Base-by-base conservation (phyloP, 805 yeast genomes). In the Candida ortonii region DNA sequence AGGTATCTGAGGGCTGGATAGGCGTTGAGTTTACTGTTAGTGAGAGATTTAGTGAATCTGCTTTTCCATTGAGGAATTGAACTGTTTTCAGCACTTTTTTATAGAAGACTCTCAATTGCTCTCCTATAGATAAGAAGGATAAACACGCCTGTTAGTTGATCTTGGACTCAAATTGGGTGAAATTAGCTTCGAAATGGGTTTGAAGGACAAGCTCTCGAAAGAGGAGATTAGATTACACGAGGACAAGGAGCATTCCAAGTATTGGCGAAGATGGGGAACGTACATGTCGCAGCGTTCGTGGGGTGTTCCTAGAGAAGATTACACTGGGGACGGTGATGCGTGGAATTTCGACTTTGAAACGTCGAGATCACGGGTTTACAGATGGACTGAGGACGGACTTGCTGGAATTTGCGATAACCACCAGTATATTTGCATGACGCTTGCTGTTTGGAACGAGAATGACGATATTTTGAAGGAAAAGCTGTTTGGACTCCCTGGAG, bases 361-460 rank as follows among this genome's bases (percentile, higher is more conserved):
- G 41, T 82, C 94, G 2, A 70, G 78, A 40, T 75, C 88, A 15
- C 67, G 97, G 46, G 76, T 85, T 10, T 88, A 84, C 57, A 70
- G 97, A 27, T 88, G 97, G 97, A 95, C 96, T 25, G 97, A 89
- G 59, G 96, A 88, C 57, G 97, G 97, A 2, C 65, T 88, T 47
- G 94, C 90, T 8, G 97, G 97, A 31, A 81, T 85, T 14, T 75
- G 84, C 42, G 97, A 88, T 56, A 76, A 84, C 42, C 87, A 83
- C 53, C 96, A 85, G 54, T 60, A 75, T 46, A 65, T 85, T 20
- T 81, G 90, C 56, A 59, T 85, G 47, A 73, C 84, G n/a, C 68
- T 88, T 67, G 95, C 89, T 3, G 67, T 89, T 41, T 88, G 97
- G 97, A 88, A 88, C 64, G 95, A 84, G 46, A 68, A 85, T 47